These are phyloP conservation scores for Odontarrhena argentea DNA, from an alignment of 345 rosid species.

Conservation along the genomic window DNA sequence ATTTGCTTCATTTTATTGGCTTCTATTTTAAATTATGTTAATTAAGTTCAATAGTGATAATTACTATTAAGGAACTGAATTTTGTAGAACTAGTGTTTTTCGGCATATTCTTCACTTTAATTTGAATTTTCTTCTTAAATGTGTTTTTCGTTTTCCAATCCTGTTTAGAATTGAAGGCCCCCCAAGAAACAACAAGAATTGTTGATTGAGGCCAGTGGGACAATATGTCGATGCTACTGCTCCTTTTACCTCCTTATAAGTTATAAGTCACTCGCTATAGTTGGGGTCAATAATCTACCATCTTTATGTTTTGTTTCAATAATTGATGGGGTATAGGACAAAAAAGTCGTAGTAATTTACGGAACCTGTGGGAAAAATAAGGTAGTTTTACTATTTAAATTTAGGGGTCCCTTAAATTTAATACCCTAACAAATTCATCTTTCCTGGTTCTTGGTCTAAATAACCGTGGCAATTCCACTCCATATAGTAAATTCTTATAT, in stretches of 20 bases:
- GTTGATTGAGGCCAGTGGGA: background rate
- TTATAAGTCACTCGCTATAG: slow-evolving; percentile 9
- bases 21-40: no score
- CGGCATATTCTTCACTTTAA: background rate
- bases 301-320: background rate
- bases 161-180: background rate
- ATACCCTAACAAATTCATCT: no score
- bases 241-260: slow-evolving; percentile 8
- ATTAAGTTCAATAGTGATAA: no score
- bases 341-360: no score
- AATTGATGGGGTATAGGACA: background rate
- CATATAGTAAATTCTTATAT: no score
- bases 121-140: background rate
- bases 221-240: background rate
- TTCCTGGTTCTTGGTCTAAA: no score
- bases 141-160: background rate
- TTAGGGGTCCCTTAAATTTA: no score
- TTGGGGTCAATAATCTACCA: slow-evolving; percentile 6
- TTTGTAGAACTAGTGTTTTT: background rate
- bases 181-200: background rate
- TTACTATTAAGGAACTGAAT: no score
- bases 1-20: background rate
- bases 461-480: no score
- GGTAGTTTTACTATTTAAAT: no score
- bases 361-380: no score